Conservation (phyloP, 2,329 filamentous ascomycete species). For the Aspergillus intermedius region DNA sequence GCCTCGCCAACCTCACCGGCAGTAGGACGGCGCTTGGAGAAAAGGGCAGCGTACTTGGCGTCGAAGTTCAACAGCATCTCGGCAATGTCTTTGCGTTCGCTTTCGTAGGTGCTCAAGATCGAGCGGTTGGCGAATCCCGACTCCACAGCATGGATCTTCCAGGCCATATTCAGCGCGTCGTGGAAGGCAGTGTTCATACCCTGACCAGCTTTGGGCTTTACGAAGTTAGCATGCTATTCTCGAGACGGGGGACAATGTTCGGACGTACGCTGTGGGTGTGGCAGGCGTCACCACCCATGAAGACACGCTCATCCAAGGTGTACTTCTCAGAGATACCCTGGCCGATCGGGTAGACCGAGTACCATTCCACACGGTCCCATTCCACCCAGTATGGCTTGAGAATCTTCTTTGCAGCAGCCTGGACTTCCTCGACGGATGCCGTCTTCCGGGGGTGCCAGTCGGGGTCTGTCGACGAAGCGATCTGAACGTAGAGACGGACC, state of each 20-base stretch:
- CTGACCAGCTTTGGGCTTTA: conserved; percentile 55
- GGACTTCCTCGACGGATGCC: conserved; percentile 54
- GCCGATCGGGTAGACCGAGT: conserved; percentile 59
- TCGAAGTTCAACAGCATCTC: conserved; percentile 82
- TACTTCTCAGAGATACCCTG: conserved; percentile 61
- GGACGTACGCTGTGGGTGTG: conserved; percentile 51
- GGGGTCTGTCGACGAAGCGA: conserved; percentile 55
- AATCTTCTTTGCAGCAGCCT: conserved; percentile 52
- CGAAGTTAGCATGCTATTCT: conserved; percentile 5
- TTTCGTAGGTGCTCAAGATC: conserved; percentile 77
- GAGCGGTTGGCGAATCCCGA: conserved; percentile 68
- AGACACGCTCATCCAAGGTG: conserved; percentile 58
- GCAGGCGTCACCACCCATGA: conserved; percentile 60
- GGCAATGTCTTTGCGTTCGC: conserved; percentile 76
- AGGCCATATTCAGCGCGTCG: conserved; percentile 77
- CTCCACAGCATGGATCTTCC: conserved; percentile 93
- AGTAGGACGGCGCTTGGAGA: conserved; percentile 70
- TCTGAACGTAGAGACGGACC: conserved; percentile 49
- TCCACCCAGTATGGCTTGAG: conserved; percentile 54
- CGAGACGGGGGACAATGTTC: background rate
- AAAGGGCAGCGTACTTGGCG: conserved; percentile 80
- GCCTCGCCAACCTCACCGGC: conserved; percentile 67
- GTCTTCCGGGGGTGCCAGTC: conserved; percentile 58
- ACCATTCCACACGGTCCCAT: conserved; percentile 62
- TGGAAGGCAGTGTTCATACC: conserved; percentile 58